Evolutionary conservation across 345 rosid species (phyloP).

Genomic region (Eucalyptus polyanthemos): DNA sequence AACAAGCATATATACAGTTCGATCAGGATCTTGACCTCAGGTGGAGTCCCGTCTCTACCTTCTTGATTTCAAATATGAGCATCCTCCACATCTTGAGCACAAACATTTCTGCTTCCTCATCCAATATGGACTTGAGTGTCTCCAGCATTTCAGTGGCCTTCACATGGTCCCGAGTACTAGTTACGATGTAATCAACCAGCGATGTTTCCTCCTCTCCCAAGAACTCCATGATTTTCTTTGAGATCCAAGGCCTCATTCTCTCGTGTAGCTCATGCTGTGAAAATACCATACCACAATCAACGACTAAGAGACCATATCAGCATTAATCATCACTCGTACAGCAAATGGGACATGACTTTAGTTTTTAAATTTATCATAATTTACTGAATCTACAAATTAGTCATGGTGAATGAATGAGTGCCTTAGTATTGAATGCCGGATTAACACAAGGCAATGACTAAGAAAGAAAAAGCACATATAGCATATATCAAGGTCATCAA

Average conservation of each 20-base stretch:
- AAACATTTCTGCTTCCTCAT: constrained; percentile 98
- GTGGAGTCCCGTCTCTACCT: constrained; percentile 70
- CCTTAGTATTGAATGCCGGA: background rate
- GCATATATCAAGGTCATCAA: background rate
- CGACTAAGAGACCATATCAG: background rate
- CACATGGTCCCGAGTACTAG: constrained; percentile 75
- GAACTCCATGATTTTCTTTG: constrained; percentile 92
- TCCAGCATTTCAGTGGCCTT: constrained; percentile 92
- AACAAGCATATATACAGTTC: background rate
- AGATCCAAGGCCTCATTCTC: constrained; percentile 98
- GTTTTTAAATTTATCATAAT: background rate
- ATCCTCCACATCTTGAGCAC: constrained; percentile 99
- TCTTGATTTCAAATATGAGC: constrained; percentile 95
- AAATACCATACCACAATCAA: background rate
- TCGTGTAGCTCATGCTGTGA: constrained; percentile 73
- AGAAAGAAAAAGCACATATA: background rate
- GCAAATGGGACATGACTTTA: background rate
- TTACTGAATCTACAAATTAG: background rate
- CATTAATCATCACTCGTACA: background rate
- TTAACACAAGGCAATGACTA: background rate
- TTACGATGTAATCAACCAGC: constrained; percentile 76
- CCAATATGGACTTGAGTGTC: constrained; percentile 72
- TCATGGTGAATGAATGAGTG: background rate
- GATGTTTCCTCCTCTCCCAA: constrained; percentile 92
- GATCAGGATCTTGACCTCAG: constrained; percentile 43